phyloP scores from a whole-genome alignment of 2,329 filamentous ascomycete genomes.

The Ascochyta pisi region DNA sequence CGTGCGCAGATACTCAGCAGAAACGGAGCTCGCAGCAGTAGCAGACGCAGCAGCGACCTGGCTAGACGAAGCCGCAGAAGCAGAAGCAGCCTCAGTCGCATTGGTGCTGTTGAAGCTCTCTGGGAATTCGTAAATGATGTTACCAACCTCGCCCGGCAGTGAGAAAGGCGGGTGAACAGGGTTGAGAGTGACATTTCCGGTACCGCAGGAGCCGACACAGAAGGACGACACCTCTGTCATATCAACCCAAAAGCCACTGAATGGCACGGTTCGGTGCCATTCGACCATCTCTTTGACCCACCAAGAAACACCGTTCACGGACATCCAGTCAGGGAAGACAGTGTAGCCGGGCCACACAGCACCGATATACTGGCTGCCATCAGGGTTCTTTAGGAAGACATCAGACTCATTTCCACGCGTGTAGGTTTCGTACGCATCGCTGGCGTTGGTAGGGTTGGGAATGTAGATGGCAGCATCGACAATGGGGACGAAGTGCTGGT shows the following conservation, averaged over 20 bases:
- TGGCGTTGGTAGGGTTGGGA: slow-evolving; percentile 72
- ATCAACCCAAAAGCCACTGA: slow-evolving; percentile 65
- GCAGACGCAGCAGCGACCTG: slow-evolving; percentile 54
- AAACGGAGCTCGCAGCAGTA: slow-evolving; percentile 34
- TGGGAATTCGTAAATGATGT: slow-evolving; percentile 67
- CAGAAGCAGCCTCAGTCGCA: slow-evolving; percentile 68
- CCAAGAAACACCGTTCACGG: slow-evolving; percentile 65
- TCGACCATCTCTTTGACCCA: slow-evolving; percentile 62
- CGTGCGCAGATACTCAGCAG: slow-evolving; percentile 60
- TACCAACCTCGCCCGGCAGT: slow-evolving; percentile 70
- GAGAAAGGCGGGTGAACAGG: slow-evolving; percentile 71
- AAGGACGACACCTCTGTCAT: slow-evolving; percentile 69
- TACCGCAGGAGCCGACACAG: slow-evolving; percentile 76
- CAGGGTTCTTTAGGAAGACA: slow-evolving; percentile 61
- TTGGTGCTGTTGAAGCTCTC: slow-evolving; percentile 75
- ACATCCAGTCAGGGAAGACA: slow-evolving; percentile 67
- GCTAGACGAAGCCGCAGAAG: slow-evolving; percentile 60
- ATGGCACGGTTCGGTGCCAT: slow-evolving; percentile 62
- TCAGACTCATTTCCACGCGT: slow-evolving; percentile 57
- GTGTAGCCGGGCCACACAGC: slow-evolving; percentile 66
- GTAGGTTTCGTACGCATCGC: slow-evolving; percentile 63
- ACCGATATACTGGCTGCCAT: slow-evolving; percentile 63
- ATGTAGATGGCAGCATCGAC: slow-evolving; percentile 72
- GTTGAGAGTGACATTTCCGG: slow-evolving; percentile 68
- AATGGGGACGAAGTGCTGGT: slow-evolving; percentile 67